phyloP scores from a whole-genome alignment of 2,329 filamentous ascomycete species.

The Alternaria triticina region DNA sequence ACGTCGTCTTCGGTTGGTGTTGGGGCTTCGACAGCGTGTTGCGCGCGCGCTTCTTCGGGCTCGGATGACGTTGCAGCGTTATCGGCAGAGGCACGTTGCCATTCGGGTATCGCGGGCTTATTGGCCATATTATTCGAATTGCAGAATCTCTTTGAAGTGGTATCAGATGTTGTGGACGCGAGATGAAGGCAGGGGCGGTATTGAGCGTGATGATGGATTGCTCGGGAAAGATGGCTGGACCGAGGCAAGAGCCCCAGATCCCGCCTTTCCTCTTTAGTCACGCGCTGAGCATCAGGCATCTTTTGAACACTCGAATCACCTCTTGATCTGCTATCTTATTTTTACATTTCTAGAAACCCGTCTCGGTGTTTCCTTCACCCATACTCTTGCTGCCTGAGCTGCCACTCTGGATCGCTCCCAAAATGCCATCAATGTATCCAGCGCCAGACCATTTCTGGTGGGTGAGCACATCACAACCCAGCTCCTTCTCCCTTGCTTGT shows the following conservation, averaged over 20 bases:
- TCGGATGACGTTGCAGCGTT: conserved; percentile 10
- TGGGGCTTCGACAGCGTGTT: conserved; percentile 23
- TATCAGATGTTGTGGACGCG: background rate
- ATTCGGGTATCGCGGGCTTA: conserved; percentile 42
- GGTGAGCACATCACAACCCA: conserved; percentile 89
- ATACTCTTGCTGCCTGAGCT: conserved; percentile 90
- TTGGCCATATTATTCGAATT: conserved; percentile 17
- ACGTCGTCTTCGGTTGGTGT: conserved; percentile 15
- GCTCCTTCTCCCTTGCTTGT: conserved; percentile 86
- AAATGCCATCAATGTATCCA: conserved; percentile 82
- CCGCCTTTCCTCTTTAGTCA: conserved; percentile 9
- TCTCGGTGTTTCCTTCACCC: conserved; percentile 93
- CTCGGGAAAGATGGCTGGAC: conserved; percentile 28
- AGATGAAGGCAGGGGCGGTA: conserved; percentile 3
- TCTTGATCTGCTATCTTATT: background rate
- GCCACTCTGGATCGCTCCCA: conserved; percentile 89
- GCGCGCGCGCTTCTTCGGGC: conserved; percentile 20
- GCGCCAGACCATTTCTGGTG: conserved; percentile 89
- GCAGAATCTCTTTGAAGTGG: background rate
- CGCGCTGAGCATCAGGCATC: background rate
- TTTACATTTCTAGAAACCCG: conserved; percentile 22
- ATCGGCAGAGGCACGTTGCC: conserved; percentile 38
- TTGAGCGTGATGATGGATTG: conserved; percentile 11
- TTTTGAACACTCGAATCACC: background rate
- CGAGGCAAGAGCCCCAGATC: conserved; percentile 24